phyloP scores from a whole-genome alignment of 805 yeast species.

The Candida rishiriensis region DNA sequence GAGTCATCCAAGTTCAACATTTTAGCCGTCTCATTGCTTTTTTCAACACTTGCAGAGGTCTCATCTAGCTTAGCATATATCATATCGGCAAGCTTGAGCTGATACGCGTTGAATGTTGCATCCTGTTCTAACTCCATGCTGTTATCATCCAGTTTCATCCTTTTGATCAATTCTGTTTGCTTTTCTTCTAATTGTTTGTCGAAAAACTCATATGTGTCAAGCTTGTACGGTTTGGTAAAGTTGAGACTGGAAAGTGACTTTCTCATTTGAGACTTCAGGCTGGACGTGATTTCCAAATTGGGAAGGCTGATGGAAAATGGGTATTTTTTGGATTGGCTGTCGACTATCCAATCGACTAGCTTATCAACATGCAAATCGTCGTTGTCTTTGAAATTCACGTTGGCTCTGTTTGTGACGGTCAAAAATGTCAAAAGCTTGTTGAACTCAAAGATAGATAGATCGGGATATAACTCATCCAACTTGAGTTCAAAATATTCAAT shows the following conservation, averaged over 20 bases:
- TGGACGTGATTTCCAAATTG: slow-evolving; percentile 9
- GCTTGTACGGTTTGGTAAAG: slow-evolving; percentile 8
- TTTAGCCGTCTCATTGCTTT: slow-evolving; percentile 18
- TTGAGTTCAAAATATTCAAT: slow-evolving; percentile 36
- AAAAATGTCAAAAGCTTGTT: slow-evolving; percentile 17
- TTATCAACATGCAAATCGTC: slow-evolving; percentile 15
- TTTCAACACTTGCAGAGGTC: slow-evolving; percentile 22
- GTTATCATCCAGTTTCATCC: slow-evolving; percentile 1
- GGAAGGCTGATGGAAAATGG: slow-evolving; percentile 17
- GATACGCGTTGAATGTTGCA: slow-evolving; percentile 25
- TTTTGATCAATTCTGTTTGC: slow-evolving; percentile 22
- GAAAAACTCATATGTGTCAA: slow-evolving; percentile 14
- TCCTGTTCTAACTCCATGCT: not conserved
- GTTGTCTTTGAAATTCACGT: slow-evolving; percentile 5
- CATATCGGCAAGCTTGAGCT: slow-evolving; percentile 32
- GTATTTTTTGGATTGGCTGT: slow-evolving; percentile 8
- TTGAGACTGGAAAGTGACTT: slow-evolving; percentile 16
- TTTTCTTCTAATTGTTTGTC: slow-evolving; percentile 10
- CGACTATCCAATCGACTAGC: slow-evolving; percentile 28
- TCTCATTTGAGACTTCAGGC: slow-evolving; percentile 14
- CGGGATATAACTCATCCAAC: slow-evolving; percentile 10
- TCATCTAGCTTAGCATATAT: slow-evolving; percentile 32
- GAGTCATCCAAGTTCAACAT: slow-evolving; percentile 35
- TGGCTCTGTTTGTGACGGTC: slow-evolving; percentile 14
- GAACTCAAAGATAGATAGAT: slow-evolving; percentile 6